A percentile compares a stretch with the other conserved stretches of the same genome.
These are phyloP conservation scores for Rhododendron simsii DNA, from an alignment of 148 eudicot species.

Conservation along the genomic window DNA sequence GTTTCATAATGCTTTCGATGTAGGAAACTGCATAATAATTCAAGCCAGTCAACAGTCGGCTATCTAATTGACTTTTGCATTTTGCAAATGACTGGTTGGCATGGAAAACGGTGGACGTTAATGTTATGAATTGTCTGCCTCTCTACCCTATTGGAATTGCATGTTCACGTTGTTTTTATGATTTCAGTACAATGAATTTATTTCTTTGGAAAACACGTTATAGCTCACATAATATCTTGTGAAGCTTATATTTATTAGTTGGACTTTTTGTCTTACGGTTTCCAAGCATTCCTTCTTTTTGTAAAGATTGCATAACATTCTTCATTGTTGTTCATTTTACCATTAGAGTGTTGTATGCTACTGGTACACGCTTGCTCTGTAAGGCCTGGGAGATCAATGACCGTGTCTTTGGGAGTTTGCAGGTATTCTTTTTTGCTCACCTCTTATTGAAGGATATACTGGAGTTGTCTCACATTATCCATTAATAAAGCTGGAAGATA, in stretches of 20 bases:
- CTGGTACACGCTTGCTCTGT: slow-evolving; percentile 78
- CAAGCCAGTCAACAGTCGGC: not conserved
- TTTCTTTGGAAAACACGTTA: not conserved
- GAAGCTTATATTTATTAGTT: not conserved
- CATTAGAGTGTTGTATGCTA: slow-evolving; percentile 69
- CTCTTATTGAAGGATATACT: not conserved
- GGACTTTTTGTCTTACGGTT: not conserved
- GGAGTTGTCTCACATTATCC: not conserved
- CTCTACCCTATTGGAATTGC: not conserved
- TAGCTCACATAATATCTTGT: not conserved
- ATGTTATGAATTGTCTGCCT: not conserved
- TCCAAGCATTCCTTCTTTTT: not conserved
- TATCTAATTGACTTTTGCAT: not conserved
- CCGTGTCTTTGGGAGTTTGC: slow-evolving; percentile 77
- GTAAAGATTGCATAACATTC: not conserved
- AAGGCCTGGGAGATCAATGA: slow-evolving; percentile 96
- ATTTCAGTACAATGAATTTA: not conserved
- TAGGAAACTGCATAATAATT: not conserved
- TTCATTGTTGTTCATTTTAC: slow-evolving; percentile 8
- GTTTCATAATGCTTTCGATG: not conserved
- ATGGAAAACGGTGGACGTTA: not conserved
- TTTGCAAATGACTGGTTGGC: not conserved
- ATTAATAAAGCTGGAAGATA: not conserved
- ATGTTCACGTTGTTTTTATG: not conserved
- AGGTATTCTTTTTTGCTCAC: slow-evolving; percentile 34